These are phyloP conservation scores for Cajanus cajan DNA, from an alignment of 306 rosid genomes.

Conservation along the genomic window DNA sequence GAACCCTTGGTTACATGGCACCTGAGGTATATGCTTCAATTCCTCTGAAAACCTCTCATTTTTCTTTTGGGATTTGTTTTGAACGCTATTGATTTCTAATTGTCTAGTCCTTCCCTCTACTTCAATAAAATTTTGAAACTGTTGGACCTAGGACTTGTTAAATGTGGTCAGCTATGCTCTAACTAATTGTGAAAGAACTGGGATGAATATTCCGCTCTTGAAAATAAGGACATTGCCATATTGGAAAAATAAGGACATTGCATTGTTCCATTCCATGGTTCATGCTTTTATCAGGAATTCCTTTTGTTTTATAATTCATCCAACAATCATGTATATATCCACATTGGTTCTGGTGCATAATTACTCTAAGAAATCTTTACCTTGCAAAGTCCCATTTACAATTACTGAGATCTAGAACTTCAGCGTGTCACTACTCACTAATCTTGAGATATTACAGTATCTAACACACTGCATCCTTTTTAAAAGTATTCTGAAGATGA, in stretches of 20 bases:
- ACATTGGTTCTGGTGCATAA: background rate
- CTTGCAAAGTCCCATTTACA: background rate
- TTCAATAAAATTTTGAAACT: slow-evolving; percentile 1
- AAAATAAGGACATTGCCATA: background rate
- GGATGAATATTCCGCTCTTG: background rate
- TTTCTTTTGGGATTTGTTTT: slow-evolving; percentile 14
- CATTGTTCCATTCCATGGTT: background rate
- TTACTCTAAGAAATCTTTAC: background rate
- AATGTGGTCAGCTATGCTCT: background rate
- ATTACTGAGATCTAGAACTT: background rate
- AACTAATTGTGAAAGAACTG: slow-evolving; percentile 1
- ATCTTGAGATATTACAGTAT: background rate
- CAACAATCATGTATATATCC: background rate
- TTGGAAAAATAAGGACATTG: background rate
- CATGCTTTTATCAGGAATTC: background rate
- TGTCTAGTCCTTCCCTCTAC: background rate
- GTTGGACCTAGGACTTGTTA: background rate
- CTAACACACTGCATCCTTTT: background rate
- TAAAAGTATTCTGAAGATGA: background rate
- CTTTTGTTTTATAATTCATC: background rate
- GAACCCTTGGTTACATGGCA: slow-evolving; percentile 96
- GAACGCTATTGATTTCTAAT: background rate
- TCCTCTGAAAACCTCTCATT: background rate
- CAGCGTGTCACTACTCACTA: background rate
- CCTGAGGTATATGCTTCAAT: slow-evolving; percentile 75